Base-by-base conservation (phyloP, 2,329 filamentous ascomycete genomes). In the Xylaria arbuscula region DNA sequence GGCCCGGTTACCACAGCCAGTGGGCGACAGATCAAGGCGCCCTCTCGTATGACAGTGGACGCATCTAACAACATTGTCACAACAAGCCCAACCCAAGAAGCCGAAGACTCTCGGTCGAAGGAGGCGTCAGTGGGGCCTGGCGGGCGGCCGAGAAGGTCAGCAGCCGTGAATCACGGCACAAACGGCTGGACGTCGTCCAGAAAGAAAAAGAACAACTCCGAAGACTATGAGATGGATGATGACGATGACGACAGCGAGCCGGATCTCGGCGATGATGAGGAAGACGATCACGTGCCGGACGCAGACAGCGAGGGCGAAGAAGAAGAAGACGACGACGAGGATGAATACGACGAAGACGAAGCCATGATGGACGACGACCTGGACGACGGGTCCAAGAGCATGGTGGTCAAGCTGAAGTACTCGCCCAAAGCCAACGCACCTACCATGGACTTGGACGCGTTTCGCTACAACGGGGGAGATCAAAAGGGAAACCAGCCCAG, bases 21-120 rank as follows among this genome's bases (percentile, higher is more conserved):
- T 78, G 96, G 96, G 24, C 89, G 96, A 24, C 93, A 97, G 77
- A 90, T 97, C 71, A 88, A 89, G 72, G 88, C 91, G 54, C 89
- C 90, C 9, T 85, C 84, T 4, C 88, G 92, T 36, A 82, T 90
- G 51, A 92, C 92, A 62, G 89, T 88, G 13, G 88, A 91, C 69
- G 83, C 82, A 28, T 80, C 78, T 19, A 84, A 82, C 74, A 83
- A 79, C 66, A 83, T 82, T 3, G 83, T 80, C 22, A 82, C 82
- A n/a, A 87, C 84, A 68, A 73, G 78, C 72, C 55, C 80, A 19
- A 73, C 70, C 15, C 75, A 70, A 56, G 75, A 76, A 22, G 74
- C 77, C n/a, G 77, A 76, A 6, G 66, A 73, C 0, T 74, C 77
- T 45, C 75, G 75, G 62, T 81, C 81, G 8, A 78, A 81, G 34